Conservation (phyloP, 2,329 filamentous ascomycete genomes). For the Rhynchosporium graminicola region DNA sequence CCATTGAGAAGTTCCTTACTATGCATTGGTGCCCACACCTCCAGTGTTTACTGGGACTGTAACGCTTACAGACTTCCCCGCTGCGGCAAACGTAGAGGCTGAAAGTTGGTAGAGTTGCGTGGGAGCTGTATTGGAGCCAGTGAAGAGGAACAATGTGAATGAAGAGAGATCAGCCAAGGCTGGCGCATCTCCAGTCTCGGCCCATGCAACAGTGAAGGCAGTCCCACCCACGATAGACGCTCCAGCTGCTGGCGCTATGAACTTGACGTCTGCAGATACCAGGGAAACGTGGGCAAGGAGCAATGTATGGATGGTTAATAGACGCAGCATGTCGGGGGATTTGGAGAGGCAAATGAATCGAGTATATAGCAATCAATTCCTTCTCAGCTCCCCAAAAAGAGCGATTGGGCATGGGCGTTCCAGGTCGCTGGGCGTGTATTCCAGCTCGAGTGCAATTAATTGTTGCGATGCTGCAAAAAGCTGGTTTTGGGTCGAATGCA, state of each 20-base stretch:
- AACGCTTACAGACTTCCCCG: conserved; percentile 31
- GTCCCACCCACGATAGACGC: conserved; percentile 50
- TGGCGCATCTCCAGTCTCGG: conserved; percentile 54
- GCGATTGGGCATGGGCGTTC: conserved; percentile 21
- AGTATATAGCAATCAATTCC: neutral
- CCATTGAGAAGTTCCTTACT: conserved; percentile 32
- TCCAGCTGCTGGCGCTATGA: conserved; percentile 55
- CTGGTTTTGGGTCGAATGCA: no score
- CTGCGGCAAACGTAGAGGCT: conserved; percentile 29
- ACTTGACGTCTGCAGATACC: conserved; percentile 41
- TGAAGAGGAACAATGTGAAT: conserved; percentile 61
- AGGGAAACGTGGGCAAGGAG: conserved; percentile 27
- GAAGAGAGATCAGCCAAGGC: conserved; percentile 50
- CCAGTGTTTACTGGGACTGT: conserved; percentile 36
- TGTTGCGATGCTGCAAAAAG: no score
- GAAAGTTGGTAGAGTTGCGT: conserved; percentile 50
- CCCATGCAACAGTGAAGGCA: conserved; percentile 56
- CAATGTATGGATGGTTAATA: conserved; percentile 14
- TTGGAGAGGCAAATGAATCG: conserved; percentile 14
- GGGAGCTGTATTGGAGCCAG: conserved; percentile 56
- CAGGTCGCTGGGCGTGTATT: no score
- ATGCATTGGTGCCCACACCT: conserved; percentile 38
- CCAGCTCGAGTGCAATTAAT: no score
- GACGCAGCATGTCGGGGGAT: conserved; percentile 26
- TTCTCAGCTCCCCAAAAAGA: conserved; percentile 17